A percentile compares a stretch with the other conserved stretches of the same genome.
These are phyloP conservation scores for Tripidium arundinaceum DNA, from an alignment of 202 grass and related monocot species.

Conservation along the genomic window DNA sequence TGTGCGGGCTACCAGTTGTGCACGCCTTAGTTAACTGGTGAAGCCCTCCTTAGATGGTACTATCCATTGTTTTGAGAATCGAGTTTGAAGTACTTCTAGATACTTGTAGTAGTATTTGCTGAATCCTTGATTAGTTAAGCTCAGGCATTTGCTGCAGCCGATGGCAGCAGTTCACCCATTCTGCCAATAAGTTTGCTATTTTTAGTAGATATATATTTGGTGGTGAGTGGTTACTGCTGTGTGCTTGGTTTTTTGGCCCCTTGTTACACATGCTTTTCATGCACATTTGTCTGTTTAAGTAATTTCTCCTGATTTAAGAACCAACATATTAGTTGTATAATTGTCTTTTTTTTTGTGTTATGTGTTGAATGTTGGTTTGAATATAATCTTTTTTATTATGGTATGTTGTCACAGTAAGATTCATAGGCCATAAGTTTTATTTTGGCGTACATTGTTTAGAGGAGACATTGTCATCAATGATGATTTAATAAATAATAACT, in stretches of 20 bases:
- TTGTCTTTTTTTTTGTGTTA: neutral
- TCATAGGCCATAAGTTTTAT: neutral
- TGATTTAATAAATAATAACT: neutral
- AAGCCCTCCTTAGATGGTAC: neutral
- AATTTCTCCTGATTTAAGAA: neutral
- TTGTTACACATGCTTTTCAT: neutral
- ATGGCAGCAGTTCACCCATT: neutral
- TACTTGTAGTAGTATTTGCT: neutral
- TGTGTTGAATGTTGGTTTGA: neutral
- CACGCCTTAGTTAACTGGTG: neutral
- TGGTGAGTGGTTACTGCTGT: too few species aligned
- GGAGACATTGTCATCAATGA: neutral
- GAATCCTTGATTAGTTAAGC: neutral
- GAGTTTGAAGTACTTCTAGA: neutral
- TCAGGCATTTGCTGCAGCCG: neutral
- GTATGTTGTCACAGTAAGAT: neutral
- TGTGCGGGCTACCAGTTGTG: neutral
- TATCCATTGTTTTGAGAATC: neutral
- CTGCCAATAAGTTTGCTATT: slow-evolving; percentile 1
- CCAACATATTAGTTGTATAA: neutral
- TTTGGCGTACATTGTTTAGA: neutral
- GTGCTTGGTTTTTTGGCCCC: neutral
- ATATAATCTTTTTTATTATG: neutral
- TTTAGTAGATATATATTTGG: slow-evolving; percentile 21
- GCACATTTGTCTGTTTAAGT: neutral